Evolutionary conservation across 2,329 filamentous ascomycete genomes (phyloP).

Genomic region (Fusarium foetens): DNA sequence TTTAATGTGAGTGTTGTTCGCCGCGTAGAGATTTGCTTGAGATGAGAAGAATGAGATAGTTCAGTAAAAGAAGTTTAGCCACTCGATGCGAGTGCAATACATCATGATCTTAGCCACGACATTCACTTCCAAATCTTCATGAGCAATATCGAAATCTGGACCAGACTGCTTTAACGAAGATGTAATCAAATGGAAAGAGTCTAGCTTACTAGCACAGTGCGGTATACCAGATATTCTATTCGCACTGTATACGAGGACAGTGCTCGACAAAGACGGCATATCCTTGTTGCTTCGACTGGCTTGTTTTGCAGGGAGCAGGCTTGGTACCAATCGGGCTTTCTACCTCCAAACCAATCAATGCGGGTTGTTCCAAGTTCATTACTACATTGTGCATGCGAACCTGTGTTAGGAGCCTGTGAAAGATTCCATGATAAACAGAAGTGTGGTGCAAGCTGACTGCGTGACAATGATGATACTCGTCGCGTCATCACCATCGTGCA

Average conservation of each 20-base stretch:
- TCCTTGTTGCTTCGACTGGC: conserved; percentile 30
- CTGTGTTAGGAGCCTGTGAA: conserved; percentile 20
- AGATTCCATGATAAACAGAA: conserved; percentile 38
- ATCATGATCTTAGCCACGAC: background rate
- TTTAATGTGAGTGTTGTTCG: background rate
- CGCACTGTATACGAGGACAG: conserved; percentile 23
- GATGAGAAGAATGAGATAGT: background rate
- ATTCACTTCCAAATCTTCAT: background rate
- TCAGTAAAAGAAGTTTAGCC: background rate
- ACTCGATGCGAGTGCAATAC: background rate
- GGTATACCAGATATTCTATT: background rate
- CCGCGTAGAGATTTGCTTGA: background rate
- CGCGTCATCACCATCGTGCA: conserved; percentile 31
- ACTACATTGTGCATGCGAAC: background rate
- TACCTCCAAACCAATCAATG: conserved; percentile 28
- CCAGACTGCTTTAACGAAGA: background rate
- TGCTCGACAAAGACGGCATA: conserved; percentile 17
- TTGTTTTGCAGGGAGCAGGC: conserved; percentile 13
- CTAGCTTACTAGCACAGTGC: conserved; percentile 1
- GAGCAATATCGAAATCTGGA: background rate
- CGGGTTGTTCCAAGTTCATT: conserved; percentile 12
- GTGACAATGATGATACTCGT: conserved; percentile 34
- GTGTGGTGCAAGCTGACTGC: conserved; percentile 34
- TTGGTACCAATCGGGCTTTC: conserved; percentile 11
- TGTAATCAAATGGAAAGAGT: background rate